phyloP scores from a whole-genome alignment of 2,329 filamentous ascomycete species.

The Coniochaeta ligniaria region DNA sequence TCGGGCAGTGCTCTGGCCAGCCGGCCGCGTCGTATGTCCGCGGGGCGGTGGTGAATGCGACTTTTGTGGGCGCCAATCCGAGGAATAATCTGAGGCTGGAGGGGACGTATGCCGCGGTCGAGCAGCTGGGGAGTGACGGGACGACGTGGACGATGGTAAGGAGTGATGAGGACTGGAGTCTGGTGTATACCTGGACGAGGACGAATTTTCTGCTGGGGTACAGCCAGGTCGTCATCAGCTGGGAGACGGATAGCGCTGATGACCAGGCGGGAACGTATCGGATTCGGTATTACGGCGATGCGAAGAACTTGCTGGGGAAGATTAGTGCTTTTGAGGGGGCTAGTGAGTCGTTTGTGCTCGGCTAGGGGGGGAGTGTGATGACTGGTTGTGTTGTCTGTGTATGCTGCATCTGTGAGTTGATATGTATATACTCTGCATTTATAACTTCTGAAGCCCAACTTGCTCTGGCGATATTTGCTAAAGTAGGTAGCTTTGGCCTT shows the following conservation, averaged over 20 bases:
- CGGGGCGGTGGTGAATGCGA: constrained; percentile 55
- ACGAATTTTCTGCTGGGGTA: constrained; percentile 63
- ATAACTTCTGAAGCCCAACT: no score
- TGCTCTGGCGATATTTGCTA: no score
- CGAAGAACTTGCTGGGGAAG: constrained; percentile 55
- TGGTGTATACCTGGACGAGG: constrained; percentile 74
- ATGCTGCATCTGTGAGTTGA: no score
- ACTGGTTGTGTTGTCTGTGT: not conserved
- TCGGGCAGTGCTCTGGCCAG: constrained; percentile 58
- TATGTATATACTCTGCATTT: no score
- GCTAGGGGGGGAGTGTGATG: not conserved
- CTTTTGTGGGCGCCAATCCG: constrained; percentile 81
- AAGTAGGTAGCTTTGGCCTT: no score
- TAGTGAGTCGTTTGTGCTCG: constrained; percentile 20
- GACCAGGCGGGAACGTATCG: constrained; percentile 60
- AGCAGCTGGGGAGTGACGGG: constrained; percentile 41
- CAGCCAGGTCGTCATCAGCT: constrained; percentile 68
- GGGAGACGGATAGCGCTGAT: constrained; percentile 62
- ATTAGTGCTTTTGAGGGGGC: constrained; percentile 53
- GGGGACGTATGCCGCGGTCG: constrained; percentile 69
- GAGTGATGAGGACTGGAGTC: constrained; percentile 75
- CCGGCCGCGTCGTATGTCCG: constrained; percentile 41
- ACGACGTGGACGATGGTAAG: constrained; percentile 57
- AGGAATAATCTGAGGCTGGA: constrained; percentile 78
- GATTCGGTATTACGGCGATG: constrained; percentile 74